Evolutionary conservation across 345 rosid species (phyloP), one percentile per base, ranked within the genome.

Genomic region (Citrus hindsii): DNA sequence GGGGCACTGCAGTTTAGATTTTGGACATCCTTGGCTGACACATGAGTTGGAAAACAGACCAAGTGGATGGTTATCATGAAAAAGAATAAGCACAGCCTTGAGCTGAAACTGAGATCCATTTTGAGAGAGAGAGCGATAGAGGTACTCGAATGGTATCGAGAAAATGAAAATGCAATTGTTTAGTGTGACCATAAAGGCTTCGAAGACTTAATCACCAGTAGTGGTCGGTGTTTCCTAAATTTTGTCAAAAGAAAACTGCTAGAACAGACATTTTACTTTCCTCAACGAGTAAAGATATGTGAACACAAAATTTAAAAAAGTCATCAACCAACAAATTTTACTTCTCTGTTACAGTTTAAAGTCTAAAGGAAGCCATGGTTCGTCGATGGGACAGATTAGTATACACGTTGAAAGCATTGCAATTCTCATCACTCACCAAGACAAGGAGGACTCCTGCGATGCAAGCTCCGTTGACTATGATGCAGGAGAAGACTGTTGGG

Each of bases 1-100:
- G 58, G 32, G 33, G 27, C 27, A 59, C 9, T 69, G 81, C 89
- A 86, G 76, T 9, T 73, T 12, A 48, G 22, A 40, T 80, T 62
- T 62, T 40, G 27, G 4, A 21, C 60, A 51, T 75, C 75, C 1
- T 4, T 37, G 40, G 63, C 66, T 1, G 48, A 64, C 5, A 71
- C 21, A 55, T 67, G 33, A 18, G 10, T 56, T 1, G 22, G 67
- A 65, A 48, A 10, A 28, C 2, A 24, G 67, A 19, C 27, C 35
- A 71, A 25, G 56, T 27, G 22, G 65, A 79, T 10, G 65, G 18
- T 58, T 12, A 79, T 42, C 69, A 73, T 32, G 6, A 59, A 16
- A 62, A 74, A n/a, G n/a, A 71, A 33, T 58, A 73, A 37, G 38
- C 38, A 46, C 33, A 56, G 4, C 24, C 9, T 16, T n/a, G 24